Conservation (phyloP, 2,329 filamentous ascomycete species). For the Verticillium albo-atrum region DNA sequence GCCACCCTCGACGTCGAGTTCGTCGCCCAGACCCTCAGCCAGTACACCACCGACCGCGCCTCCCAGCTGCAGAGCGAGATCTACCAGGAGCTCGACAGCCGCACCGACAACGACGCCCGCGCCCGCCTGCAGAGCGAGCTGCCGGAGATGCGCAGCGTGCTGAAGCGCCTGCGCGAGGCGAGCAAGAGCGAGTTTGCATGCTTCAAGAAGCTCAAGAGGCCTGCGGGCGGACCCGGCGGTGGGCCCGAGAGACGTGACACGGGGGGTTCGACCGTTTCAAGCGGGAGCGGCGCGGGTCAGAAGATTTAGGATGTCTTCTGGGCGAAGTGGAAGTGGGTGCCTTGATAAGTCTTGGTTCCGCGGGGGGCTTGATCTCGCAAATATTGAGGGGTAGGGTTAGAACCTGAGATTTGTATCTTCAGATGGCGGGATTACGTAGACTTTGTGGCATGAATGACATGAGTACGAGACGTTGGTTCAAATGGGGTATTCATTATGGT, state of each 20-base stretch:
- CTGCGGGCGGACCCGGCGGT: conserved; percentile 30
- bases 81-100: conserved; percentile 83
- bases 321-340: not conserved
- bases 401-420: not conserved
- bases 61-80: conserved; percentile 82
- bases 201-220: conserved; percentile 61
- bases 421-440: not conserved
- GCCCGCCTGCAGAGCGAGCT: conserved; percentile 78
- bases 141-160: conserved; percentile 78
- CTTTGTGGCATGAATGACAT: not conserved
- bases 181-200: conserved; percentile 86
- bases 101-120: conserved; percentile 84
- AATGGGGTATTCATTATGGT: not conserved
- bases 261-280: conserved; percentile 17
- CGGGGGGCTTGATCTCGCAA: not conserved
- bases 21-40: conserved; percentile 84
- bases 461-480: not conserved
- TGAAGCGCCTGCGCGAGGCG: conserved; percentile 79
- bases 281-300: not conserved
- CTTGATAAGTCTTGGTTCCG: not conserved
- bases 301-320: not conserved
- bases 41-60: conserved; percentile 82
- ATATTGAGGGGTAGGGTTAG: not conserved
- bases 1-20: conserved; percentile 97
- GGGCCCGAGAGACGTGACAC: conserved; percentile 26